Conservation (phyloP, 1,139 yeast genomes). For the Wickerhamiella pararugosa region DNA sequence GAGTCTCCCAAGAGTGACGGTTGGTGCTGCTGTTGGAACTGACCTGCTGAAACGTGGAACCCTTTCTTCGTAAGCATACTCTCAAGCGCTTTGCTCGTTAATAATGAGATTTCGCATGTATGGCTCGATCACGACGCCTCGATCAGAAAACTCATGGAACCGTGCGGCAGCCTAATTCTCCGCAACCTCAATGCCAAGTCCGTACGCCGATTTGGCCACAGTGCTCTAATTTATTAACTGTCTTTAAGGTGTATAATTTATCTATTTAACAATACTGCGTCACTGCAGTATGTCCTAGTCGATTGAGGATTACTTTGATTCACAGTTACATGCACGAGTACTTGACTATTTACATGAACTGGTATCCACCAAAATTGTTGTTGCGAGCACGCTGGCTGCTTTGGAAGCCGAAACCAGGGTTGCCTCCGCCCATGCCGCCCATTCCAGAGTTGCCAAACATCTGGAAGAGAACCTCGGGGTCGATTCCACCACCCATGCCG, state of each 20-base stretch:
- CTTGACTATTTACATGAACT: not conserved
- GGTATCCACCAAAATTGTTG: slow-evolving; percentile 2
- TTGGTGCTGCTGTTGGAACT: slow-evolving; percentile 1
- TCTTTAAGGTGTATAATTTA: not conserved
- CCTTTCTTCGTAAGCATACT: no score
- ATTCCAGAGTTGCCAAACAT: slow-evolving; percentile 23
- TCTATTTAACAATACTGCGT: not conserved
- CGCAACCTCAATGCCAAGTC: no score
- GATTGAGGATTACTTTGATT: not conserved
- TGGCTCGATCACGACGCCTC: no score
- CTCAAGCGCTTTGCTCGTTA: no score
- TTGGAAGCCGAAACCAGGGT: slow-evolving; percentile 1
- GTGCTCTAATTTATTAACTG: not conserved
- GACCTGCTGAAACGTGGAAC: not conserved
- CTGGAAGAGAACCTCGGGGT: slow-evolving; percentile 20
- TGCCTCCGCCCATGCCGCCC: slow-evolving; percentile 6
- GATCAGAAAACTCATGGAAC: no score
- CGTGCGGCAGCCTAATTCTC: no score
- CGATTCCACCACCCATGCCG: slow-evolving; percentile 28
- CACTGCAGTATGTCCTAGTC: not conserved
- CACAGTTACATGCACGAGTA: not conserved
- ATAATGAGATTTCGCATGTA: no score
- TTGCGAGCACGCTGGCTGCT: not conserved
- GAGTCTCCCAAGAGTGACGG: not conserved
- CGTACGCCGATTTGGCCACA: no score